Conservation (phyloP, 306 rosid genomes). For the Vachellia pachyceras region DNA sequence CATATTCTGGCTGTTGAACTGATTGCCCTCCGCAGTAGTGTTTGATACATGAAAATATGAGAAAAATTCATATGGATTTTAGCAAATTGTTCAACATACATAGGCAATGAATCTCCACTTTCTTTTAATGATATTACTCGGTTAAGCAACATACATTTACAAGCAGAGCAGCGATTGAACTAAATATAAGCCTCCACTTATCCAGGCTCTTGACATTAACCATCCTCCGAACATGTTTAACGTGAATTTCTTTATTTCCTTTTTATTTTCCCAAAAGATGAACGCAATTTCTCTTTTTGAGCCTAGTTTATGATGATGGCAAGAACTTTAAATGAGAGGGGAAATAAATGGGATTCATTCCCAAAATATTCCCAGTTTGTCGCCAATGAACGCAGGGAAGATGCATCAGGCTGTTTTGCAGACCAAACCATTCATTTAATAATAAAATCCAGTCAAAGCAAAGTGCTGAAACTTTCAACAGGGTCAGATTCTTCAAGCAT, state of each 20-base stretch:
- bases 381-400: neutral
- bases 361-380: constrained; percentile 25
- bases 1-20: constrained; percentile 12
- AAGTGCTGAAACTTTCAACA: constrained; percentile 67
- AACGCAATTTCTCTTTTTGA: constrained; percentile 11
- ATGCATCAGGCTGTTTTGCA: constrained; percentile 5
- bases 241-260: neutral
- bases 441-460: constrained; percentile 48
- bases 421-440: neutral
- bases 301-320: constrained; percentile 31
- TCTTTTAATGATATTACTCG: constrained; percentile 25
- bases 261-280: constrained; percentile 22
- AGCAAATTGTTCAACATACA: neutral
- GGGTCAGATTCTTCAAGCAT: constrained; percentile 98
- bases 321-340: constrained; percentile 6
- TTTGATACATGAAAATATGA: neutral
- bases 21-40: neutral
- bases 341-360: constrained; percentile 11
- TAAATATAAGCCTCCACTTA: neutral
- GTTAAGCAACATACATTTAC: constrained; percentile 52
- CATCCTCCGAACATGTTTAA: constrained; percentile 32
- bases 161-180: constrained; percentile 45
- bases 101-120: constrained; percentile 1
- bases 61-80: constrained; percentile 2
- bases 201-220: constrained; percentile 31